phyloP scores from a whole-genome alignment of 2,329 filamentous ascomycete species.

The Fusarium zealandicum region DNA sequence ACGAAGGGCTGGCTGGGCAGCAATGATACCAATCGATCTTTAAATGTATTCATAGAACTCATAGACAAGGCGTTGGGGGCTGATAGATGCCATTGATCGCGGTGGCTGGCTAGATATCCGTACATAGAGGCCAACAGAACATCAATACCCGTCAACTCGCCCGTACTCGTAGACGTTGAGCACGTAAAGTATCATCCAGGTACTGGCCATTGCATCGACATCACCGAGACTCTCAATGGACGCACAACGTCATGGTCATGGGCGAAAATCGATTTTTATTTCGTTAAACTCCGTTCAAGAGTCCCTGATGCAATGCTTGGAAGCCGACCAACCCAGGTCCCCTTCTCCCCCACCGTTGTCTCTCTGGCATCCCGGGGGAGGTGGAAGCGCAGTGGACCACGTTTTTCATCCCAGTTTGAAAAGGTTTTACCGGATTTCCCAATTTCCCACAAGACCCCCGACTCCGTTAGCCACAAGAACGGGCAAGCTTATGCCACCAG shows the following conservation, averaged over 20 bases:
- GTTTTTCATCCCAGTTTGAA: conserved; percentile 37
- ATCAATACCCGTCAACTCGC: conserved; percentile 22
- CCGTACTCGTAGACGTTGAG: not conserved
- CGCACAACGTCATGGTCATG: conserved; percentile 34
- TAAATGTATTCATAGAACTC: conserved; percentile 29
- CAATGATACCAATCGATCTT: conserved; percentile 18
- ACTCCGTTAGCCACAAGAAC: conserved; percentile 40
- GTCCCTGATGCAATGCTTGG: conserved; percentile 53
- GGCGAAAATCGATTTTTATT: conserved; percentile 51
- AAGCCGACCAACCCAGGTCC: conserved; percentile 49
- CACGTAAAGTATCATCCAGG: not conserved
- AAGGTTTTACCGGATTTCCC: conserved; percentile 38
- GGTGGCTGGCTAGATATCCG: conserved; percentile 23
- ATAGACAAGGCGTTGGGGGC: conserved; percentile 28
- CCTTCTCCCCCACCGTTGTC: conserved; percentile 24
- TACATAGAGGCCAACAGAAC: conserved; percentile 28
- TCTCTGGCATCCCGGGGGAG: conserved; percentile 11
- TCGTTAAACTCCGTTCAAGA: conserved; percentile 52
- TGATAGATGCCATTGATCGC: conserved; percentile 21
- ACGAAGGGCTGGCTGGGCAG: conserved; percentile 32
- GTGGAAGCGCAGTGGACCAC: conserved; percentile 33
- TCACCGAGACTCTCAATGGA: not conserved
- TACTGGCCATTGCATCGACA: conserved; percentile 2
- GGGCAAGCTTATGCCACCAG: conserved; percentile 75
- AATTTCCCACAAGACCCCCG: conserved; percentile 43